Evolutionary conservation across 2,329 filamentous ascomycete species (phyloP).

Genomic region (Hypoxylon sp.): DNA sequence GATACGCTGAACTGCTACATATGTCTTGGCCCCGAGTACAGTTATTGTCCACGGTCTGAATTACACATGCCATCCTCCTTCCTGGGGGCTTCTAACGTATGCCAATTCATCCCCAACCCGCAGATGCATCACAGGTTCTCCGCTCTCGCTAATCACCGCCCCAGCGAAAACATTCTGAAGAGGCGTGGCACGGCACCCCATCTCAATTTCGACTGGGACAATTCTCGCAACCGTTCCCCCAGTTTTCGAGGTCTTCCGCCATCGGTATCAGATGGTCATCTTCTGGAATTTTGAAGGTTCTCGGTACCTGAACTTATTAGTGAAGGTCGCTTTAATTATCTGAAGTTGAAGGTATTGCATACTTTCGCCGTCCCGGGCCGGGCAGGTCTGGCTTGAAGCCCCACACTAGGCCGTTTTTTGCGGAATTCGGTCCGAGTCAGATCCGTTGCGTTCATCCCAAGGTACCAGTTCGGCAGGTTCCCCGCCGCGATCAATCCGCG

Average conservation of each 20-base stretch:
- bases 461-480: neutral
- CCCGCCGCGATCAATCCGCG: neutral
- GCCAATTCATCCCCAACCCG: constrained; percentile 8
- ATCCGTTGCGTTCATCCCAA: neutral
- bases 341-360: neutral
- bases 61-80: constrained; percentile 21
- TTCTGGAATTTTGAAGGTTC: neutral
- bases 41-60: neutral
- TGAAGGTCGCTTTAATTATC: neutral
- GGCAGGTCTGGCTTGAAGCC: neutral
- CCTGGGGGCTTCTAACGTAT: neutral
- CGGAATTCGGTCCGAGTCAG: neutral
- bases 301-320: constrained; percentile 2
- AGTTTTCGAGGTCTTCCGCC: constrained; percentile 9
- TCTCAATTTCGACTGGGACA: constrained; percentile 17
- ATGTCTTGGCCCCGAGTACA: neutral
- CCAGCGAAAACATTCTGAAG: constrained; percentile 7
- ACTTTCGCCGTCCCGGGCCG: neutral
- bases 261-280: neutral
- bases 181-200: constrained; percentile 22
- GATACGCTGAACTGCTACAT: neutral
- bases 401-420: neutral
- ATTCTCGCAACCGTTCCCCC: constrained; percentile 10
- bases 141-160: neutral
- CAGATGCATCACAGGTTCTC: constrained; percentile 19